Conservation (phyloP, 2,329 filamentous ascomycete genomes). For the Blastomyces emzantsi region DNA sequence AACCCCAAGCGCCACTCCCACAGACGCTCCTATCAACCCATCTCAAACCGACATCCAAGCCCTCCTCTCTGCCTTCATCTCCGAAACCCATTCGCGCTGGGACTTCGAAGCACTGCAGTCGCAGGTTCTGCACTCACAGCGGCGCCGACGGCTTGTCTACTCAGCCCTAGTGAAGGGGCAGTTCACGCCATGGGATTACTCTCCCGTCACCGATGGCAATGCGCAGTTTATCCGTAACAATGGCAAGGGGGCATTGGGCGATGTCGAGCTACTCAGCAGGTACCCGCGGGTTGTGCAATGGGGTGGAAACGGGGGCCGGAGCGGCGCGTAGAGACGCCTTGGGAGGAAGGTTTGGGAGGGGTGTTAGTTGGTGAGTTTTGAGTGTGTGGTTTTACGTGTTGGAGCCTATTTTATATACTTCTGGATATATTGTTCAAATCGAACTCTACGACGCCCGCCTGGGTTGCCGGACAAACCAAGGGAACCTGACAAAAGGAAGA, state of each 20-base stretch:
- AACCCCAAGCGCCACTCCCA: conserved; percentile 29
- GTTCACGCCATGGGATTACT: conserved; percentile 78
- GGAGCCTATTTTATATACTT: not conserved
- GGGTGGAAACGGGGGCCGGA: conserved; percentile 11
- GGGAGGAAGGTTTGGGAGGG: not conserved
- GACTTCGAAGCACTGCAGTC: conserved; percentile 68
- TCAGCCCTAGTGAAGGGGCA: conserved; percentile 64
- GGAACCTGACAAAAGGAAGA: not conserved
- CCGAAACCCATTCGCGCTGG: conserved; percentile 68
- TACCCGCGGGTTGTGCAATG: conserved; percentile 29
- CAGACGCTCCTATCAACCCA: conserved; percentile 22
- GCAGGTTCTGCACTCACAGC: conserved; percentile 67
- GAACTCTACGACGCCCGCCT: not conserved
- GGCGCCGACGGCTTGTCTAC: conserved; percentile 70
- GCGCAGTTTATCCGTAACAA: conserved; percentile 64
- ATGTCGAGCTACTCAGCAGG: conserved; percentile 35
- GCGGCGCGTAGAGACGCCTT: conserved; percentile 8
- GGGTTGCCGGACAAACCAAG: no score
- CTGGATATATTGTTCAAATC: not conserved
- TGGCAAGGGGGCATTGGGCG: conserved; percentile 34
- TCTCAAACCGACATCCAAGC: conserved; percentile 33
- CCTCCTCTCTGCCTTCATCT: conserved; percentile 57
- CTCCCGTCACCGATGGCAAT: conserved; percentile 48
- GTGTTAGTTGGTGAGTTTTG: not conserved
- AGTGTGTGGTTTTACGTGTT: not conserved